Conservation (phyloP, 2,329 filamentous ascomycete genomes). For the Sporothrix dimorphospora region DNA sequence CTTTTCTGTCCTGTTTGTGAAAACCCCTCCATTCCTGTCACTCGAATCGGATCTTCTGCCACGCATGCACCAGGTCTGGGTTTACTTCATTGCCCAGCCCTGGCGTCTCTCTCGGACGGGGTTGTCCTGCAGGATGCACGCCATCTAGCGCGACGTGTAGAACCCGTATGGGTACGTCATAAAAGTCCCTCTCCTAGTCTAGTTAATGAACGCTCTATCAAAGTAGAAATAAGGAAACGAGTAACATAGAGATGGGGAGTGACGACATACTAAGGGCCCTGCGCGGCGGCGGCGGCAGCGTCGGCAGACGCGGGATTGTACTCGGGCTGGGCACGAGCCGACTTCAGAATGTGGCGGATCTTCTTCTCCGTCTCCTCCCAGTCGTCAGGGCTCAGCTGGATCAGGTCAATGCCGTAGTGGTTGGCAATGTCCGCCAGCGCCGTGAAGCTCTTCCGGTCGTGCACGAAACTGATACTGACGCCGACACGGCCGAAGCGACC, state of each 20-base stretch:
- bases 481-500: conserved; percentile 96
- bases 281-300: conserved; percentile 18
- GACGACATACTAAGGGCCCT: conserved; percentile 20
- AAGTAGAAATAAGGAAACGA: not conserved
- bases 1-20: too few relatives aligned
- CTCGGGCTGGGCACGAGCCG: conserved; percentile 60
- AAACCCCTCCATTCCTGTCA: not conserved
- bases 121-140: not conserved
- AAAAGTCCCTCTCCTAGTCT: not conserved
- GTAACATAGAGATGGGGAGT: too few relatives aligned
- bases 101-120: not conserved
- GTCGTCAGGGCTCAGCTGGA: conserved; percentile 79
- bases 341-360: conserved; percentile 81
- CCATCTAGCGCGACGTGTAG: not conserved
- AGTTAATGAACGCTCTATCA: not conserved
- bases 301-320: conserved; percentile 36
- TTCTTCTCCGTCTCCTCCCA: conserved; percentile 88
- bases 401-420: conserved; percentile 79
- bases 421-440: conserved; percentile 78
- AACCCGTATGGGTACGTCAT: conserved; percentile 8
- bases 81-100: not conserved
- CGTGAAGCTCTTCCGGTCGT: conserved; percentile 78
- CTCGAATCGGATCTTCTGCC: not conserved
- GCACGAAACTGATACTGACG: conserved; percentile 93
- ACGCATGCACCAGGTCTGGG: not conserved